A percentile compares a stretch with the other conserved stretches of the same genome.
phyloP scores from a whole-genome alignment of 352 stramenopile species.

The Phytophthora tentaculata region DNA sequence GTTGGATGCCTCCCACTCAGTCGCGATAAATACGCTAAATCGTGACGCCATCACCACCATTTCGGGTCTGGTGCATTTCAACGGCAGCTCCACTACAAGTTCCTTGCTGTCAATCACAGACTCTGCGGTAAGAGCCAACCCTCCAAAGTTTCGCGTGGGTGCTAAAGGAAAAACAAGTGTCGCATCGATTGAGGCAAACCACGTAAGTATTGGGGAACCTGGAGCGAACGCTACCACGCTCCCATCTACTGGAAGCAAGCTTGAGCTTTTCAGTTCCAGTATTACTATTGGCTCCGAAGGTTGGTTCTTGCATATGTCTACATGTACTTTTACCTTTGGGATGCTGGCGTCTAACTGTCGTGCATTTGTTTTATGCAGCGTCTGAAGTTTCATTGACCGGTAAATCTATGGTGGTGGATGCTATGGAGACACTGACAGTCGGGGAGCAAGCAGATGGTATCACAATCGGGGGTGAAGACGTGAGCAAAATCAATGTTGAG shows the following conservation, averaged over 20 bases:
- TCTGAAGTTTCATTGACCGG: slow-evolving; percentile 37
- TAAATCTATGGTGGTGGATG: slow-evolving; percentile 31
- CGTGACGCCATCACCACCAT: slow-evolving; percentile 35
- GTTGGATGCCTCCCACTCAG: slow-evolving; percentile 32
- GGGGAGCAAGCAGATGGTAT: slow-evolving; percentile 29
- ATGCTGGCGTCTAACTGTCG: slow-evolving; percentile 6
- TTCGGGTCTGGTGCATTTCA: slow-evolving; percentile 39
- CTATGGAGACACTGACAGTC: slow-evolving; percentile 25
- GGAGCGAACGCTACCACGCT: slow-evolving; percentile 34
- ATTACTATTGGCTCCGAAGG: slow-evolving; percentile 46
- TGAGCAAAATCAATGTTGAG: slow-evolving; percentile 28
- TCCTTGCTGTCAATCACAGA: slow-evolving; percentile 34
- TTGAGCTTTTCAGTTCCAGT: slow-evolving; percentile 39
- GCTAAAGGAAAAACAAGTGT: slow-evolving; percentile 32
- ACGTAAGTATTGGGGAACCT: slow-evolving; percentile 40
- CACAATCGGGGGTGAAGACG: slow-evolving; percentile 28
- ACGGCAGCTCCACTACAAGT: slow-evolving; percentile 26
- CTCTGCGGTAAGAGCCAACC: slow-evolving; percentile 30
- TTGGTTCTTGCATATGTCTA: slow-evolving; percentile 17
- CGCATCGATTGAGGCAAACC: slow-evolving; percentile 36
- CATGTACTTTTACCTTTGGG: slow-evolving; percentile 6
- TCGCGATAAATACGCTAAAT: slow-evolving; percentile 37
- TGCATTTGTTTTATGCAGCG: slow-evolving; percentile 18
- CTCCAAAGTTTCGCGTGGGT: slow-evolving; percentile 35
- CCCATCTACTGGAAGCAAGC: slow-evolving; percentile 19